phyloP scores from a whole-genome alignment of 148 eudicot genomes.

The Vaccinium vitisidaea region DNA sequence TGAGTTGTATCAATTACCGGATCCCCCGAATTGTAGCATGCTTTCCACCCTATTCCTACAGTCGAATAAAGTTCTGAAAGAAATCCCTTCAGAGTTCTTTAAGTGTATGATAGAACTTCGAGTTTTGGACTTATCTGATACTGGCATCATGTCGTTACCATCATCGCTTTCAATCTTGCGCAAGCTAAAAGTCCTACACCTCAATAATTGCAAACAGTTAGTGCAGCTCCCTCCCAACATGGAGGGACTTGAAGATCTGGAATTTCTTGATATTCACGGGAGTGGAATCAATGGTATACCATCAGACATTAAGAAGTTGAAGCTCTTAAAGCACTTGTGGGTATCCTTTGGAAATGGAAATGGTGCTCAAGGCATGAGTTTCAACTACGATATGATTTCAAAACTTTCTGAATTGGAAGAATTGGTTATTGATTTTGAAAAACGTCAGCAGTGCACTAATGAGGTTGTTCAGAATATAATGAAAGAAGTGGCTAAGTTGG shows the following conservation, averaged over 20 bases:
- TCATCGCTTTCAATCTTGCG: not conserved
- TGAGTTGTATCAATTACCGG: not conserved
- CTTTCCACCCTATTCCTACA: constrained; percentile 25
- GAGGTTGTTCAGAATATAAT: too few relatives aligned
- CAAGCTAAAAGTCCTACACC: constrained; percentile 14
- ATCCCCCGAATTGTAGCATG: not conserved
- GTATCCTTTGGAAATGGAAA: constrained; percentile 8
- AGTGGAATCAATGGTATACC: constrained; percentile 14
- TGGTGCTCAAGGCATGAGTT: not conserved
- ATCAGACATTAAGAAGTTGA: not conserved
- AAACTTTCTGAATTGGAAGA: not conserved
- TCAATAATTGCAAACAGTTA: constrained; percentile 4
- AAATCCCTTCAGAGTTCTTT: constrained; percentile 15
- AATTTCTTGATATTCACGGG: constrained; percentile 19
- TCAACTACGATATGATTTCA: constrained; percentile 3
- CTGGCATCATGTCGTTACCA: constrained; percentile 17
- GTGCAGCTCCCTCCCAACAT: not conserved
- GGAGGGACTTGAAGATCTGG: constrained; percentile 10
- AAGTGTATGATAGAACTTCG: constrained; percentile 12
- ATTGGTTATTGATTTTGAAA: too few relatives aligned
- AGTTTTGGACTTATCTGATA: constrained; percentile 16
- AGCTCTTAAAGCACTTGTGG: constrained; percentile 3
- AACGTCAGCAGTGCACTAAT: too few relatives aligned
- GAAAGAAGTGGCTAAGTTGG: too few relatives aligned
- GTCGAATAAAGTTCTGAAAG: not conserved